Evolutionary conservation across 2,329 filamentous ascomycete species (phyloP), one percentile per base, ranked within the genome.

Genomic region (Xylariaceae sp.): DNA sequence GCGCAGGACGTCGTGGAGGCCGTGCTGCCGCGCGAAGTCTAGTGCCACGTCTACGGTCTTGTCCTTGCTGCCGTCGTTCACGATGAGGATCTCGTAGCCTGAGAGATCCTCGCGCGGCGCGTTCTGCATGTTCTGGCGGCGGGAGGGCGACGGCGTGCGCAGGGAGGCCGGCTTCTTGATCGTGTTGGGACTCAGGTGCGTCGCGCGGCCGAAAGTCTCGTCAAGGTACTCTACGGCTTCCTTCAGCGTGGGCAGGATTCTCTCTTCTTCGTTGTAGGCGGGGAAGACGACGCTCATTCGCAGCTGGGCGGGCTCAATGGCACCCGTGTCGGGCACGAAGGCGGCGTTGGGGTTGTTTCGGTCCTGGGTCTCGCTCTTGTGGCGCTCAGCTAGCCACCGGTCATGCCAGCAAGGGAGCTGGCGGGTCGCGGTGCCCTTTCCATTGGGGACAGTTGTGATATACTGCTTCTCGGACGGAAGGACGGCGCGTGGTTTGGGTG

Each of bases 251-350:
- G 83, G 85, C 11, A 81, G 74, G 35, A 98, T 75, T 22, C 93
- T 82, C 44, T 86, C 76, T 61, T 91, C 85, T 60, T 98, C 93
- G 54, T 98, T 98, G 74, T 89, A 98, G 9, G 93, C 93, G 0
- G 93, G 93, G 33, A 98, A 84, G 0, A 98, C 89, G 7, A 97
- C 82, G 40, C 87, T 93, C 72, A 98, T 81, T 61, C 85, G 86
- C n/a, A 96, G 67, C 48, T 90, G 82, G 12, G 89, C 78, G 2
- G 83, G 75, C 49, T 89, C 85, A 41, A 94, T 85, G 34, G 71
- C 65, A 51, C 79, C 74, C 13, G 73, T 64, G 49, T 80, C 71
- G 30, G 64, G 63, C 3, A 64, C 59, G 34, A 64, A 62, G 48
- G 61, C 64, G 3, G 66, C 67, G 16, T 64, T 60, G 48, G 66